A percentile compares a stretch with the other conserved stretches of the same genome.
Evolutionary conservation across 1,284 basidiomycete species (phyloP).

Genomic region (Rhodotorula sp.): DNA sequence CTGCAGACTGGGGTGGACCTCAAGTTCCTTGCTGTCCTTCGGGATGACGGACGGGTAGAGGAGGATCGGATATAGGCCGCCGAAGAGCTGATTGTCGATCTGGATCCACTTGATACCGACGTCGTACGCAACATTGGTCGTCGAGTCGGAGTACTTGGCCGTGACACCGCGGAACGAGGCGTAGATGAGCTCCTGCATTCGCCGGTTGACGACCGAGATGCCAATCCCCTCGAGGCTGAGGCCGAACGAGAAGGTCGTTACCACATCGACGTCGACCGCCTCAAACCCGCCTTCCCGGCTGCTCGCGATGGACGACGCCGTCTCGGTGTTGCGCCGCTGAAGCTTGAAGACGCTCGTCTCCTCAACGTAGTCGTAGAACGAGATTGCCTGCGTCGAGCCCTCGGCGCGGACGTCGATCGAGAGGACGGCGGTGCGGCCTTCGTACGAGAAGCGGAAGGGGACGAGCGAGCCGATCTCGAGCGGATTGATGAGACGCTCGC

Average conservation of each 20-base stretch:
- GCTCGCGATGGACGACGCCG: constrained; percentile 65
- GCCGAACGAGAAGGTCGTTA: constrained; percentile 68
- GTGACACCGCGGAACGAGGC: constrained; percentile 76
- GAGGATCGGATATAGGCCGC: constrained; percentile 92
- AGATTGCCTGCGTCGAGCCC: constrained; percentile 79
- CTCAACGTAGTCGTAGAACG: constrained; percentile 83
- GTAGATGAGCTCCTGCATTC: constrained; percentile 88
- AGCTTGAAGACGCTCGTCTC: constrained; percentile 89
- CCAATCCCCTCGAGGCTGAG: constrained; percentile 90
- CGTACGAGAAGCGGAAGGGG: constrained; percentile 74
- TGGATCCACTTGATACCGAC: constrained; percentile 88
- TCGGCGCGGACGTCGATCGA: constrained; percentile 94
- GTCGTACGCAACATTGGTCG: constrained; percentile 76
- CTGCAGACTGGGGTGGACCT: constrained; percentile 86
- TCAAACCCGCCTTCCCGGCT: constrained; percentile 76
- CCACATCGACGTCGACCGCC: constrained; percentile 72
- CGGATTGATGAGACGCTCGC: constrained; percentile 79
- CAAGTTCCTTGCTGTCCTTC: constrained; percentile 74
- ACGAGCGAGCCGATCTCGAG: constrained; percentile 94
- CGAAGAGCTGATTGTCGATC: constrained; percentile 97
- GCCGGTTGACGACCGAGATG: constrained; percentile 85
- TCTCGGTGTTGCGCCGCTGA: constrained; percentile 58
- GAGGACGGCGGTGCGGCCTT: constrained; percentile 53
- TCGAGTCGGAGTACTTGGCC: constrained; percentile 82
- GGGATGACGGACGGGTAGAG: constrained; percentile 91